A percentile compares a stretch with the other conserved stretches of the same genome.
Evolutionary conservation across 192 early-diverging fungal genomes (phyloP).

Genomic region (Gonapodya sp.): DNA sequence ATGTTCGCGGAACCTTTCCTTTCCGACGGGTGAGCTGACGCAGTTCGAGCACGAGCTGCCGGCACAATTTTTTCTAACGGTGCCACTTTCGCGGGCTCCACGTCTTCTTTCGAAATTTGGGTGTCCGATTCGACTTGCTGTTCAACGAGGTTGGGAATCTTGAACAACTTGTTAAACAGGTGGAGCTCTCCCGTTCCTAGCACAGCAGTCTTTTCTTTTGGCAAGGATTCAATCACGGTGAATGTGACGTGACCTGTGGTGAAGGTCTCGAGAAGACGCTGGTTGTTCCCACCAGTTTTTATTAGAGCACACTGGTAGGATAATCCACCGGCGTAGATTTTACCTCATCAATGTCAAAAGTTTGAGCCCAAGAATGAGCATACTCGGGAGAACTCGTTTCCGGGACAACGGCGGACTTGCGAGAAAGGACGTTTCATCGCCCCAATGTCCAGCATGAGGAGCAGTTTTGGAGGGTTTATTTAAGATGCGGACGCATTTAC

Average conservation of each 20-base stretch:
- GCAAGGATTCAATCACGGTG: conserved; percentile 44
- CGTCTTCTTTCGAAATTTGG: background rate
- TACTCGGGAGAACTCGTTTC: conserved; percentile 42
- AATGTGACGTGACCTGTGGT: conserved; percentile 39
- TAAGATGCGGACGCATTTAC: too few species aligned
- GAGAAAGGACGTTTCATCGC: background rate
- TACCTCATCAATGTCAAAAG: conserved; percentile 46
- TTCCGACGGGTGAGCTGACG: too few species aligned
- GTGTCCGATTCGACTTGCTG: background rate
- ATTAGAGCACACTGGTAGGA: conserved; percentile 1
- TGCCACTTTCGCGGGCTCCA: background rate
- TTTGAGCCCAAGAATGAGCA: conserved; percentile 30
- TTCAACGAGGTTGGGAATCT: conserved; percentile 20
- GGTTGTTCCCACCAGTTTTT: background rate
- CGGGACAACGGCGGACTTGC: conserved; percentile 28
- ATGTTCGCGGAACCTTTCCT: background rate
- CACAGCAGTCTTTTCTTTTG: conserved; percentile 49
- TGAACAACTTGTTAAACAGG: conserved; percentile 29
- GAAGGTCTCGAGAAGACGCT: conserved; percentile 44
- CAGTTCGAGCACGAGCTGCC: too few species aligned
- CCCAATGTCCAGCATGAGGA: background rate
- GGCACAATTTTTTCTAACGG: too few species aligned
- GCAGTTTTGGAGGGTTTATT: too few species aligned
- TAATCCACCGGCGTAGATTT: background rate
- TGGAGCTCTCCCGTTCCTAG: conserved; percentile 37